Conservation (phyloP, 495 filamentous ascomycete species). For the Penicillium coprophilum region DNA sequence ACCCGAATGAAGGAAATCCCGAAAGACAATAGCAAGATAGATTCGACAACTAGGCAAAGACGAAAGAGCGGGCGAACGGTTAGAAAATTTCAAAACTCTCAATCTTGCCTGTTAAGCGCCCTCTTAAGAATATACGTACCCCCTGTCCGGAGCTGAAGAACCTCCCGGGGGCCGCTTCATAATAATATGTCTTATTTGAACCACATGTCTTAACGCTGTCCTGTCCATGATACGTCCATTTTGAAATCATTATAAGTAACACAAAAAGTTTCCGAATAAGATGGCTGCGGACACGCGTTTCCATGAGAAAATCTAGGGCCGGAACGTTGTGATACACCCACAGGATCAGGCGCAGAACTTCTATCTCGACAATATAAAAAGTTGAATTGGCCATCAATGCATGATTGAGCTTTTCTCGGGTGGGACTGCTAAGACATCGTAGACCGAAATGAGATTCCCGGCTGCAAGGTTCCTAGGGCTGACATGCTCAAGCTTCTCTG, state of each 20-base stretch:
- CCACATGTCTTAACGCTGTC: background rate
- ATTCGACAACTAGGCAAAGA: background rate
- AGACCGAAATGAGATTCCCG: background rate
- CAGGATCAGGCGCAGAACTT: background rate
- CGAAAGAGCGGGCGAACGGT: background rate
- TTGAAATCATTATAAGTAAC: background rate
- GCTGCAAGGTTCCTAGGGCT: background rate
- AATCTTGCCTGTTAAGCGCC: background rate
- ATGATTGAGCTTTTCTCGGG: background rate
- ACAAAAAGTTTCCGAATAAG: background rate
- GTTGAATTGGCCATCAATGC: background rate
- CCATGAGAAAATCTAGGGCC: background rate
- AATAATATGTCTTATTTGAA: background rate
- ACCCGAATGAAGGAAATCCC: background rate
- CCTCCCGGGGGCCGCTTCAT: background rate
- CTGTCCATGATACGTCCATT: background rate
- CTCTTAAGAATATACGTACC: background rate
- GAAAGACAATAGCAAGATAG: background rate
- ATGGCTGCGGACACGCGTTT: background rate
- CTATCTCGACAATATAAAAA: background rate
- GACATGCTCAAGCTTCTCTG: background rate
- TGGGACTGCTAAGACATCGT: background rate
- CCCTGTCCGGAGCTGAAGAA: slow-evolving; percentile 6
- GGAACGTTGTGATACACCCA: background rate
- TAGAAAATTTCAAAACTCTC: background rate